Evolutionary conservation across 2,329 filamentous ascomycete genomes (phyloP).

Genomic region (Tolypocladium paradoxum): DNA sequence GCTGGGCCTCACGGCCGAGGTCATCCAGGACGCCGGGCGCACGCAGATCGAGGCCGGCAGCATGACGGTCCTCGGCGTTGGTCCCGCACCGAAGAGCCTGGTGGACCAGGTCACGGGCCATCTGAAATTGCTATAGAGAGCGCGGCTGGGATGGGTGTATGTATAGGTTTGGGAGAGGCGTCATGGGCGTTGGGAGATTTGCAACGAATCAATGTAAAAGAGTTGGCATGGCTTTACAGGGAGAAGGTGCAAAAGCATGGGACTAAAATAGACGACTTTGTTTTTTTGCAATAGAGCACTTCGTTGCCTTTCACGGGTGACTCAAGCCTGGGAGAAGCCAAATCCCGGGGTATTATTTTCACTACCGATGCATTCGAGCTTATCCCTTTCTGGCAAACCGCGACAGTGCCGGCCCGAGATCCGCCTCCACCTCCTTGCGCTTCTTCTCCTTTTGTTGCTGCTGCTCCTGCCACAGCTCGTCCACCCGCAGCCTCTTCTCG

Average conservation of each 20-base stretch:
- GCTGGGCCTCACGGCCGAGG: constrained; percentile 75
- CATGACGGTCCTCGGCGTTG: constrained; percentile 80
- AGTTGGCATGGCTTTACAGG: not conserved
- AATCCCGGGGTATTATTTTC: constrained; percentile 9
- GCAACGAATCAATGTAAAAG: not conserved
- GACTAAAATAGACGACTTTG: not conserved
- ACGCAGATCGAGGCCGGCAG: constrained; percentile 95
- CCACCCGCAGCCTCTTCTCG: constrained; percentile 79
- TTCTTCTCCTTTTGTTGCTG: constrained; percentile 55
- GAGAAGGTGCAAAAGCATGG: not conserved
- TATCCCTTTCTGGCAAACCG: constrained; percentile 69
- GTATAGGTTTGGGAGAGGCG: not conserved
- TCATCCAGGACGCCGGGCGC: constrained; percentile 89
- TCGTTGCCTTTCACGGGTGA: not conserved
- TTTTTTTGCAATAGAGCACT: not conserved
- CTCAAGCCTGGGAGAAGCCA: not conserved
- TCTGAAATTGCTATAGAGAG: constrained; percentile 63
- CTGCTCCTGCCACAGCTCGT: constrained; percentile 69
- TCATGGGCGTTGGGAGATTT: not conserved
- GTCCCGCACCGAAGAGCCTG: constrained; percentile 71
- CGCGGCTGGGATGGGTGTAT: not conserved
- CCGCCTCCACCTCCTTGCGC: constrained; percentile 52
- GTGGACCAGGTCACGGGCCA: constrained; percentile 79
- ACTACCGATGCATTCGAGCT: constrained; percentile 1
- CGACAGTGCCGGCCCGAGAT: constrained; percentile 75